phyloP scores from a whole-genome alignment of 2,329 filamentous ascomycete species.

The Myriosclerotinia scirpicola region DNA sequence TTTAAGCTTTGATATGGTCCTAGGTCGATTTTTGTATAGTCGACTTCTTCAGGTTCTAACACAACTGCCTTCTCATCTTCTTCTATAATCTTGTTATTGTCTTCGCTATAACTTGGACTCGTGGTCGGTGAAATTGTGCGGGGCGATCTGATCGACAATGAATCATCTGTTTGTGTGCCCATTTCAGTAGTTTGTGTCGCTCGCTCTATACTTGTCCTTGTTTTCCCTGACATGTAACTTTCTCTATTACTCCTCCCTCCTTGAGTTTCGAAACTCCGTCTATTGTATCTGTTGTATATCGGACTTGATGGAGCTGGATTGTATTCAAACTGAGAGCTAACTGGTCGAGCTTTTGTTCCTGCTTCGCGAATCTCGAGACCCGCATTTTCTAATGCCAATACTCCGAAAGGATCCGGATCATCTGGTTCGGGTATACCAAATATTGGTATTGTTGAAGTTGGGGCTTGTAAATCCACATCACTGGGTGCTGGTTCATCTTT shows the following conservation, averaged over 20 bases:
- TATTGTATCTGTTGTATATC: constrained; percentile 53
- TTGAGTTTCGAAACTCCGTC: constrained; percentile 68
- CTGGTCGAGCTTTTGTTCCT: constrained; percentile 71
- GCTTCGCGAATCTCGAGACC: constrained; percentile 89
- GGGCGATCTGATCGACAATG: constrained; percentile 47
- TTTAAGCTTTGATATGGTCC: constrained; percentile 43
- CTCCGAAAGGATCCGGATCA: constrained; percentile 90
- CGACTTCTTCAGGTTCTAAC: constrained; percentile 52
- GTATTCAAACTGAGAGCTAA: constrained; percentile 80
- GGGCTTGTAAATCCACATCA: constrained; percentile 60
- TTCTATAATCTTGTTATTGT: constrained; percentile 38
- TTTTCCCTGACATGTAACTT: constrained; percentile 70
- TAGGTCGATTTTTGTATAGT: constrained; percentile 60
- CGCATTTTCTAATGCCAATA: constrained; percentile 85
- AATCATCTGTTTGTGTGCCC: constrained; percentile 59
- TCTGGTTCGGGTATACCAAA: constrained; percentile 79
- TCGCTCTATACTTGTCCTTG: constrained; percentile 53
- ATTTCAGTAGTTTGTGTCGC: constrained; percentile 69
- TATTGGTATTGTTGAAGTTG: constrained; percentile 44
- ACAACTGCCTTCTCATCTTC: constrained; percentile 44
- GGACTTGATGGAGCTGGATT: constrained; percentile 75
- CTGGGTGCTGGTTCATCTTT: constrained; percentile 70
- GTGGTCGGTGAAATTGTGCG: constrained; percentile 42
- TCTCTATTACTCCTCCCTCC: constrained; percentile 63
- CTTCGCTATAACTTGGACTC: constrained; percentile 53